phyloP scores from a whole-genome alignment of 441 rosid species.

The Viola pubescens region DNA sequence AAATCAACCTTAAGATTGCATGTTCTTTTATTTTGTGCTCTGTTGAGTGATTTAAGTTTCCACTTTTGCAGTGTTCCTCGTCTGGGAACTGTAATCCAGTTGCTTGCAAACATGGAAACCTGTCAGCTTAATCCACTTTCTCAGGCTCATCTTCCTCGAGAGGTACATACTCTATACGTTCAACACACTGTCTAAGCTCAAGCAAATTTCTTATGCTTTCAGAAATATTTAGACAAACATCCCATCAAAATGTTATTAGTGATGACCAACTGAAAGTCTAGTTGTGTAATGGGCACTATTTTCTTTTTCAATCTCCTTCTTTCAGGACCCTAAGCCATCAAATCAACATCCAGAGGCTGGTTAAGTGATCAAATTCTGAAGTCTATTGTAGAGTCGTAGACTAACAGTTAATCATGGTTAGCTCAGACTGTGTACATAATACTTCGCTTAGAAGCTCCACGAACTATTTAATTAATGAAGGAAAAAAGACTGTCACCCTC shows the following conservation, averaged over 20 bases:
- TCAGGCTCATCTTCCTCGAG: slow-evolving; percentile 20
- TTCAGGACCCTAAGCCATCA: slow-evolving; percentile 14
- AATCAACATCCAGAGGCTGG: slow-evolving; percentile 11
- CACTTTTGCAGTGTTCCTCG: slow-evolving; percentile 47
- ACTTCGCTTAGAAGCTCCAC: too few relatives aligned
- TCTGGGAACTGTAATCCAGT: slow-evolving; percentile 45
- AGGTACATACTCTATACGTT: slow-evolving; percentile 21
- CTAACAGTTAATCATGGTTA: background rate
- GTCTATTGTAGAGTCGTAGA: background rate
- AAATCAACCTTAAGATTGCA: background rate
- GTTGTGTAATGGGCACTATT: background rate
- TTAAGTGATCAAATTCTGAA: background rate
- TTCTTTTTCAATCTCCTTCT: background rate
- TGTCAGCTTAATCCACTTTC: slow-evolving; percentile 49
- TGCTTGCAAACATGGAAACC: slow-evolving; percentile 55
- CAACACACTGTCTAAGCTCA: background rate
- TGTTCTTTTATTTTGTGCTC: background rate
- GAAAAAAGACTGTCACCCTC: too few relatives aligned
- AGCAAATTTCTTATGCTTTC: background rate
- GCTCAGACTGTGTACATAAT: too few relatives aligned
- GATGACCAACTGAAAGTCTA: background rate
- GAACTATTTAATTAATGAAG: too few relatives aligned
- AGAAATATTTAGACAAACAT: background rate
- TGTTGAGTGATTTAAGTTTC: slow-evolving; percentile 11
- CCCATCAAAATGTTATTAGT: too few relatives aligned